Evolutionary conservation across 164 flowering plant genomes (phyloP).

Genomic region (Liriodendron chinense): DNA sequence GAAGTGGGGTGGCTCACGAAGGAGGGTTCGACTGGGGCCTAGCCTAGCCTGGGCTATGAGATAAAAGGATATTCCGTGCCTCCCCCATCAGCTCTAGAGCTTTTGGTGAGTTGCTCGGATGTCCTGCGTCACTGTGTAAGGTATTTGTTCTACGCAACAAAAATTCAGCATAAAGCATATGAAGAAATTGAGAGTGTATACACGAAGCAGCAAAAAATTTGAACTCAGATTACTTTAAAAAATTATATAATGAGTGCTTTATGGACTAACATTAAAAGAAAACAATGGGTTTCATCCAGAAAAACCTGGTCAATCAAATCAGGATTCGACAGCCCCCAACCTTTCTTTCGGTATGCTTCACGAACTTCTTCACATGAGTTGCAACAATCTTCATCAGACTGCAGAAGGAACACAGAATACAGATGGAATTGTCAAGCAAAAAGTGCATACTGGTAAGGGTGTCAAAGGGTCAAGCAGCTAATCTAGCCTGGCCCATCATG

Average conservation of each 20-base stretch:
- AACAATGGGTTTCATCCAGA: not conserved
- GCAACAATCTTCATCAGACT: conserved; percentile 76
- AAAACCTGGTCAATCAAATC: conserved; percentile 75
- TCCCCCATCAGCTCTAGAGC: too few species aligned
- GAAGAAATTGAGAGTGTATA: not conserved
- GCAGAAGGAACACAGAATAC: conserved; percentile 12
- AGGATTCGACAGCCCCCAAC: conserved; percentile 68
- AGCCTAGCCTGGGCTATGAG: too few species aligned
- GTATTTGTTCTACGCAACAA: not conserved
- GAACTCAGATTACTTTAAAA: not conserved
- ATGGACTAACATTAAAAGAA: not conserved
- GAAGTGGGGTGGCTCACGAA: too few species aligned
- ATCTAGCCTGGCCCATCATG: too few species aligned
- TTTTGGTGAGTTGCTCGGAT: too few species aligned
- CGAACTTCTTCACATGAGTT: conserved; percentile 81
- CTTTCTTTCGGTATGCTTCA: conserved; percentile 70
- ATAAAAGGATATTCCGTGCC: too few species aligned
- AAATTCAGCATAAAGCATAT: not conserved
- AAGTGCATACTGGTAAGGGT: not conserved
- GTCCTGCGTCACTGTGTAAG: too few species aligned
- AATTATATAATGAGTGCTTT: not conserved
- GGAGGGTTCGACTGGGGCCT: too few species aligned
- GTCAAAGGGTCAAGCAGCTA: too few species aligned
- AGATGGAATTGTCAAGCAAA: not conserved
- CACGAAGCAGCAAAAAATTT: not conserved